Conservation (phyloP, 169 alveolate species). For the Fabrea salina region DNA sequence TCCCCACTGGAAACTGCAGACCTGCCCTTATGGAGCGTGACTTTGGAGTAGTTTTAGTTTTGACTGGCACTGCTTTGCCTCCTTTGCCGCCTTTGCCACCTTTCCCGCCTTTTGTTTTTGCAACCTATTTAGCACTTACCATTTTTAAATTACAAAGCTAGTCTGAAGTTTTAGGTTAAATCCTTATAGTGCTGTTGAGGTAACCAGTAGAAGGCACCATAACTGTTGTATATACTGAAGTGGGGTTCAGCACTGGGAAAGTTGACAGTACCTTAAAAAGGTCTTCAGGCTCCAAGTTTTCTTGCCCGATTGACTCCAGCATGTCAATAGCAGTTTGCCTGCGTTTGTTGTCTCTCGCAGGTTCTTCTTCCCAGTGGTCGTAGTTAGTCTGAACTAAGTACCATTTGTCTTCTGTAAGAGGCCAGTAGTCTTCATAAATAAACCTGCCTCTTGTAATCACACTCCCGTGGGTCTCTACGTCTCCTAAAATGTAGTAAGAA, state of each 20-base stretch:
- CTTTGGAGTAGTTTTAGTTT: constrained; percentile 68
- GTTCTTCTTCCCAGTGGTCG: constrained; percentile 35
- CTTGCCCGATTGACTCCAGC: neutral
- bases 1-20: constrained; percentile 68
- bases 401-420: neutral
- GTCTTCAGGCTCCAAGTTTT: constrained; percentile 1
- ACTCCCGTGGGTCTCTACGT: constrained; percentile 44
- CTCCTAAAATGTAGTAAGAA: constrained; percentile 43
- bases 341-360: constrained; percentile 24
- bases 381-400: constrained; percentile 38
- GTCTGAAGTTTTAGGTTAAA: no score
- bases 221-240: constrained; percentile 21
- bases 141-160: no score
- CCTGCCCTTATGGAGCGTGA: constrained; percentile 70
- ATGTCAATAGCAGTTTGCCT: constrained; percentile 15
- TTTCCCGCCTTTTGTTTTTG: no score
- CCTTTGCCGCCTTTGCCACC: constrained; percentile 64
- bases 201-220: constrained; percentile 27
- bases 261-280: constrained; percentile 3
- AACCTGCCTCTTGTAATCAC: constrained; percentile 44
- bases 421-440: constrained; percentile 2
- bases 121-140: no score
- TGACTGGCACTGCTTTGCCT: constrained; percentile 46
- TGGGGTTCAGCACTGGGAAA: constrained; percentile 11
- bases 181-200: neutral